phyloP scores from a whole-genome alignment of 768 basidiomycete species.

The Obba rivulosa region DNA sequence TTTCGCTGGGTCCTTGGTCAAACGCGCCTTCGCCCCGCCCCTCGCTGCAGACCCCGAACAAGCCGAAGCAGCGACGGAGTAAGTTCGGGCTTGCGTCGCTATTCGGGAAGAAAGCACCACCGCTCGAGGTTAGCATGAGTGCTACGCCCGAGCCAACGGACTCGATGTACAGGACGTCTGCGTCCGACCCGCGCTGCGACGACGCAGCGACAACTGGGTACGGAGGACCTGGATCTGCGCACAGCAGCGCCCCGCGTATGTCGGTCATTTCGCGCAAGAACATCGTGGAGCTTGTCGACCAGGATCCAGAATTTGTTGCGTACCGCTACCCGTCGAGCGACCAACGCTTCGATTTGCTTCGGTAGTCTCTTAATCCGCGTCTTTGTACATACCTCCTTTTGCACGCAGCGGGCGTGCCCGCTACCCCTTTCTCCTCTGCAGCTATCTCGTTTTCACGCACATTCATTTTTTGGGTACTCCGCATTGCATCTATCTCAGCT shows the following conservation, averaged over 20 bases:
- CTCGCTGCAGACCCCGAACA: conserved; percentile 11
- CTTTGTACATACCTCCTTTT: neutral
- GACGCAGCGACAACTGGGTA: conserved; percentile 40
- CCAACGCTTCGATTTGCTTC: conserved; percentile 59
- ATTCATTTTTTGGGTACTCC: neutral
- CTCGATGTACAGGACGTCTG: conserved; percentile 23
- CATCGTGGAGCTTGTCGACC: conserved; percentile 76
- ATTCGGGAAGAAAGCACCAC: conserved; percentile 50
- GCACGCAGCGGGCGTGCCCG: neutral
- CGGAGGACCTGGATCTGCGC: conserved; percentile 44
- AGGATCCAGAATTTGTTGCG: conserved; percentile 79
- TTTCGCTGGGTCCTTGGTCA: conserved; percentile 42
- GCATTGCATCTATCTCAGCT: neutral
- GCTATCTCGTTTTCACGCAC: conserved; percentile 3
- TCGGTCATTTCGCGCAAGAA: conserved; percentile 66
- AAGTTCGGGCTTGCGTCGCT: conserved; percentile 65
- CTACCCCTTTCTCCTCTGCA: neutral
- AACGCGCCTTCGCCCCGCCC: conserved; percentile 9
- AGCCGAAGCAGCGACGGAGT: conserved; percentile 57
- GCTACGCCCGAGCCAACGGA: conserved; percentile 5
- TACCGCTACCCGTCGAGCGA: conserved; percentile 83
- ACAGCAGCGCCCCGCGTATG: conserved; percentile 45
- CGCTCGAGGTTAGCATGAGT: conserved; percentile 6
- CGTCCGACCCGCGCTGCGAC: conserved; percentile 37
- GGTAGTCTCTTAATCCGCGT: conserved; percentile 22